These are phyloP conservation scores for Myotisia sp. DNA, from an alignment of 2,329 filamentous ascomycete species.

Conservation along the genomic window DNA sequence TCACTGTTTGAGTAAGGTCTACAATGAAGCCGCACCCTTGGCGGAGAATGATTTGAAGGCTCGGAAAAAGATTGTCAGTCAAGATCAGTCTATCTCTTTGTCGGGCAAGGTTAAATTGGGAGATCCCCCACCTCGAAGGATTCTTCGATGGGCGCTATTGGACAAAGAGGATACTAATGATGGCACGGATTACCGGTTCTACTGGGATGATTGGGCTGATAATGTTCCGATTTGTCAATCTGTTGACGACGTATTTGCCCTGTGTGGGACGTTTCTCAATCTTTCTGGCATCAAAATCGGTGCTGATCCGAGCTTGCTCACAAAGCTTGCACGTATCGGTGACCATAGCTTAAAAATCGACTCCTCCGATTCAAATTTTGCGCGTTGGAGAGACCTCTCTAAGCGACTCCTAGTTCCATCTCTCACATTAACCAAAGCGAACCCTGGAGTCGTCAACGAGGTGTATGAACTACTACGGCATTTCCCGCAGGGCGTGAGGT, in stretches of 20 bases:
- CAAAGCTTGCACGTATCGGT: slow-evolving; percentile 77
- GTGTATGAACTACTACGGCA: slow-evolving; percentile 70
- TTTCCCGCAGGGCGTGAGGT: slow-evolving; percentile 64
- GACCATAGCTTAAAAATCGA: slow-evolving; percentile 59
- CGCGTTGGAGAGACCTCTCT: slow-evolving; percentile 73
- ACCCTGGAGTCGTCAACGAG: slow-evolving; percentile 71
- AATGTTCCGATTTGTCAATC: slow-evolving; percentile 83
- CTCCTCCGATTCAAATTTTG: slow-evolving; percentile 51
- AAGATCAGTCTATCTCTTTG: slow-evolving; percentile 52
- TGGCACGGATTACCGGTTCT: slow-evolving; percentile 69
- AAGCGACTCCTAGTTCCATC: slow-evolving; percentile 75
- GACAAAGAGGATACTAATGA: slow-evolving; percentile 64
- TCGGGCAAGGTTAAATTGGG: slow-evolving; percentile 55
- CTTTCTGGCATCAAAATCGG: slow-evolving; percentile 81
- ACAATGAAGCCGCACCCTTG: slow-evolving; percentile 39
- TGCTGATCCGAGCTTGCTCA: slow-evolving; percentile 60
- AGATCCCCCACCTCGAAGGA: slow-evolving; percentile 48
- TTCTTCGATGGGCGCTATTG: slow-evolving; percentile 69
- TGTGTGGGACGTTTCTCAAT: slow-evolving; percentile 73
- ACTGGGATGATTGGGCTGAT: slow-evolving; percentile 95
- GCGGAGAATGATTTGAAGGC: slow-evolving; percentile 32
- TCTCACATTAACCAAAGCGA: slow-evolving; percentile 70
- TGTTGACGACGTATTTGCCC: slow-evolving; percentile 76
- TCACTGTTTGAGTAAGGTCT: slow-evolving; percentile 66
- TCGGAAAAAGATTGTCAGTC: slow-evolving; percentile 36